These are phyloP conservation scores for Saturnispora diversa DNA, from an alignment of 805 yeast genomes.

Conservation along the genomic window DNA sequence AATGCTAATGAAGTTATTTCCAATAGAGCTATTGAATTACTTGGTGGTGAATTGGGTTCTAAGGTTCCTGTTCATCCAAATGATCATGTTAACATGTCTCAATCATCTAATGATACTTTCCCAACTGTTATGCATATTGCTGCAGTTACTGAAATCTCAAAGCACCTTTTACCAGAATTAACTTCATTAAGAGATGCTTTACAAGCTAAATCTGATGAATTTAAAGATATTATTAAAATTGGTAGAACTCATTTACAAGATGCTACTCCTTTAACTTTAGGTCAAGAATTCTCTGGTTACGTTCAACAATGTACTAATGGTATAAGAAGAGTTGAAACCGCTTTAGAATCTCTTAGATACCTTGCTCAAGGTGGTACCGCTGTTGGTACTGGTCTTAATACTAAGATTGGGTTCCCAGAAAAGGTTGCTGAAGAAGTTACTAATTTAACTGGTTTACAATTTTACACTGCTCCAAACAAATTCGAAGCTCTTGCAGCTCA, in stretches of 20 bases:
- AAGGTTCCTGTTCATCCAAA: conserved; percentile 96
- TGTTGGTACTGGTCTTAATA: conserved; percentile 97
- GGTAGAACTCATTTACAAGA: conserved; percentile 99
- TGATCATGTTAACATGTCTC: conserved; percentile 97
- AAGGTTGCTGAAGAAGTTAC: conserved; percentile 82
- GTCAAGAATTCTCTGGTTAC: conserved; percentile 97
- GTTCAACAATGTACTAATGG: conserved; percentile 90
- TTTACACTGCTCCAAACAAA: conserved; percentile 95
- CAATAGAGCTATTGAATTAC: conserved; percentile 92
- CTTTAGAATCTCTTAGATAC: conserved; percentile 66
- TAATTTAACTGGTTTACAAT: conserved; percentile 77
- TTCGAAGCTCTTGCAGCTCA: conserved; percentile 99
- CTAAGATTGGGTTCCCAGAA: conserved; percentile 81
- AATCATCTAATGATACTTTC: conserved; percentile 98
- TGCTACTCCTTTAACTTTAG: conserved; percentile 95
- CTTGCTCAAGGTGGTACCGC: conserved; percentile 99
- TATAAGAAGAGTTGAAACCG: conserved; percentile 71
- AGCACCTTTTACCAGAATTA: conserved; percentile 73
- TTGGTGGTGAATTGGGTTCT: conserved; percentile 89
- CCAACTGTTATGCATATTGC: conserved; percentile 99
- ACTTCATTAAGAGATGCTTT: conserved; percentile 71
- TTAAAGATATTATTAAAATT: conserved; percentile 84
- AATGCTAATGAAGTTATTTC: conserved; percentile 98
- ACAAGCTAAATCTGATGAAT: conserved; percentile 71
- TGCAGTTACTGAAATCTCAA: conserved; percentile 81